Evolutionary conservation across 805 yeast species (phyloP).

Genomic region (Pichia ethanolica): DNA sequence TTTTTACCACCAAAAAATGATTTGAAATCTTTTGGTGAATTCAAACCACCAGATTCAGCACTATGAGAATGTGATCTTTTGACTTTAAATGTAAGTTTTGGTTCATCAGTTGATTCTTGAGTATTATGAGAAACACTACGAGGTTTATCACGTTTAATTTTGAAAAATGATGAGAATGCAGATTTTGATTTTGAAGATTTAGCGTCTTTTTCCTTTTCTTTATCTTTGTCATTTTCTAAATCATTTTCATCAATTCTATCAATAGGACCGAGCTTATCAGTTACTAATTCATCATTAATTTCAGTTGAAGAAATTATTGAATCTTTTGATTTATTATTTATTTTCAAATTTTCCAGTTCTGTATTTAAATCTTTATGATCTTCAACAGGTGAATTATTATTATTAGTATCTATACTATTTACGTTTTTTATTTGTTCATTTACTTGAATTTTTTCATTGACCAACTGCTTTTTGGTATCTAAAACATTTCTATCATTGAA

Average conservation of each 20-base stretch:
- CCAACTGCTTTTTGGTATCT: neutral
- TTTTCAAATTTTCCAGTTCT: neutral
- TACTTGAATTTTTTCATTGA: neutral
- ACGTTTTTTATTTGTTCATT: neutral
- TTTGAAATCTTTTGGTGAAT: constrained; percentile 11
- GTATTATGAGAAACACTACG: constrained; percentile 2
- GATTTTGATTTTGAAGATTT: constrained; percentile 9
- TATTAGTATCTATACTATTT: neutral
- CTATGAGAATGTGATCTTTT: constrained; percentile 6
- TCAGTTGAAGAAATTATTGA: neutral
- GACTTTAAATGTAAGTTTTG: constrained; percentile 1
- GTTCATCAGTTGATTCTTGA: neutral
- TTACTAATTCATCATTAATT: neutral
- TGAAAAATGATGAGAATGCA: constrained; percentile 14
- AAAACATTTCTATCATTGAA: neutral
- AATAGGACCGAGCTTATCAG: neutral
- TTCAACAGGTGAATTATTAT: neutral
- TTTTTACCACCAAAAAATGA: constrained; percentile 11
- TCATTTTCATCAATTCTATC: neutral
- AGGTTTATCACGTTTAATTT: constrained; percentile 11
- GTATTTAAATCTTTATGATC: neutral
- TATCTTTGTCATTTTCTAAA: neutral
- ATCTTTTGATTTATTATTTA: neutral
- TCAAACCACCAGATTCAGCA: constrained; percentile 5
- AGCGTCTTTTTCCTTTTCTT: constrained; percentile 5